Base-by-base conservation (phyloP, 768 basidiomycete genomes). In the Pleurotus giganteus region DNA sequence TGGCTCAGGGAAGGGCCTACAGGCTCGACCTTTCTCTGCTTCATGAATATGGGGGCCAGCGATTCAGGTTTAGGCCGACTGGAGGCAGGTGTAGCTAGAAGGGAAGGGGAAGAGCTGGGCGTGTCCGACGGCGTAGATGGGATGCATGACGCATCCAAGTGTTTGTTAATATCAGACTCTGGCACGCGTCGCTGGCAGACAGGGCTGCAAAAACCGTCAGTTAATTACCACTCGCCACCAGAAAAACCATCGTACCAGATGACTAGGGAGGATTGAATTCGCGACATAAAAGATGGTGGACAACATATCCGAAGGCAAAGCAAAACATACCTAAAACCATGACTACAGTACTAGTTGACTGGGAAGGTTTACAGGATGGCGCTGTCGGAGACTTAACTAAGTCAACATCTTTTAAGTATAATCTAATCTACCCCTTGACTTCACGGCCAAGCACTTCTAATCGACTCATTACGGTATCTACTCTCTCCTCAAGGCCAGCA, bases 401-500 rank as follows among this genome's bases (percentile, higher is more conserved):
- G n/a, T n/a, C n/a, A n/a, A n/a, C n/a, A n/a, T n/a, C n/a, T 12
- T 7, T 41, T 17, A 41, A 15, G 13, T 17, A 41, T 11, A 7
- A 44, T 41, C 23, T 27, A 43, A 26, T 47, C 46, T 58, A 6
- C n/a, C 58, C 29, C n/a, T 50, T n/a, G n/a, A 46, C 56, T 44
- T 61, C 65, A 27, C 66, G 62, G 45, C 61, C 58, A 24, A 78
- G 59, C 19, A 75, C 75, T 26, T 81, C 77, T 53, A 83, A 62
- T 49, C 78, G 65, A 34, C 65, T 67, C 17, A 76, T 65, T 46
- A 82, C 55, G 17, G 49, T 57, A 28, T 77, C 74, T 24, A 83
- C 72, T 39, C 81, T 65, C 26, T 63, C 68, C 56, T 92, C 89
- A 2, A 97, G 74, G 15, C 85, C 84, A 2, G 73, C 68, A 24